These are phyloP conservation scores for Kwoniella mangroviensis DNA, from an alignment of 768 basidiomycete genomes.

Conservation along the genomic window DNA sequence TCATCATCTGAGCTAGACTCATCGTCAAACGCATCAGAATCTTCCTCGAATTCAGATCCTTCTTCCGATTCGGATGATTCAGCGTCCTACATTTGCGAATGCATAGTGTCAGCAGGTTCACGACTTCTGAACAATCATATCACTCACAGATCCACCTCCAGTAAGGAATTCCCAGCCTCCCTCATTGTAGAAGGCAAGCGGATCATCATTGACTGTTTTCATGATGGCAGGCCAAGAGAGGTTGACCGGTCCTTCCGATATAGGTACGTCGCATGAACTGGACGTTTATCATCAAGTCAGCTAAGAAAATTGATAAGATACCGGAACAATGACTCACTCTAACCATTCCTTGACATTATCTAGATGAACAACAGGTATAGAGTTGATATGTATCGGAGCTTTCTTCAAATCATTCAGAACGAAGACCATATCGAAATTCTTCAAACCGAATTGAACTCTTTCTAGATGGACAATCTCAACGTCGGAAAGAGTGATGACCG, in stretches of 20 bases:
- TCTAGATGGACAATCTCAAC: conserved; percentile 97
- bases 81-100: conserved; percentile 54
- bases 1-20: conserved; percentile 61
- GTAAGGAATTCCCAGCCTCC: conserved; percentile 96
- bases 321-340: conserved; percentile 67
- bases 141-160: conserved; percentile 69
- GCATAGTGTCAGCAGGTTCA: background rate
- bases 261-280: conserved; percentile 94
- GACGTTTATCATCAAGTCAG: conserved; percentile 82
- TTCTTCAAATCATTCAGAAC: conserved; percentile 96
- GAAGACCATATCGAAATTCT: conserved; percentile 96
- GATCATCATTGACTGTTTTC: conserved; percentile 97
- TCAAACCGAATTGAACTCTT: conserved; percentile 92
- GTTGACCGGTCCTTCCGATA: conserved; percentile 95
- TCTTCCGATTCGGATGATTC: conserved; percentile 40
- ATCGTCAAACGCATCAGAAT: conserved; percentile 57
- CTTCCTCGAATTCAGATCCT: conserved; percentile 58
- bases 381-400: conserved; percentile 91
- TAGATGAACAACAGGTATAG: conserved; percentile 83
- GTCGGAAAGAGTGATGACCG: conserved; percentile 89
- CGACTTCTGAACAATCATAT: background rate
- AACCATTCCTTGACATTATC: conserved; percentile 99
- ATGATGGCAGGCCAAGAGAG: conserved; percentile 98
- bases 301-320: conserved; percentile 59
- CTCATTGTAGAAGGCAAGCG: conserved; percentile 90